Evolutionary conservation across 1,284 basidiomycete genomes (phyloP), one percentile per base, ranked within the genome.

Genomic region (Rugosomyces carneus): DNA sequence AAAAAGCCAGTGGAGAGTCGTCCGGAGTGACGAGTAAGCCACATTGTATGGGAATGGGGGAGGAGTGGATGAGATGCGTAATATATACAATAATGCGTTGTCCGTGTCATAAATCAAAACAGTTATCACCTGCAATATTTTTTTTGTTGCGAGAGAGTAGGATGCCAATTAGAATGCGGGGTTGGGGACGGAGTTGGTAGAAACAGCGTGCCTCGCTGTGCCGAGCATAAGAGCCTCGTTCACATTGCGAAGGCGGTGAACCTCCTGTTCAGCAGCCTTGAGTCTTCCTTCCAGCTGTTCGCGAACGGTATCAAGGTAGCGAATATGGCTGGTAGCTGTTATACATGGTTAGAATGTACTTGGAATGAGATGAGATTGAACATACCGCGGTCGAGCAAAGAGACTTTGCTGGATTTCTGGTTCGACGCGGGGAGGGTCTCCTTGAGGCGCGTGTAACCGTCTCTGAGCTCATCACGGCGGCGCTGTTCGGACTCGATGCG

Each of bases 331-430:
- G 50, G 84, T 86, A 37, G 86, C 85, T 79, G 52, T 23, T 16
- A 20, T 3, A 39, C 16, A 26, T 53, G 48, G 26, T 49, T 49
- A 29, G 42, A 46, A n/a, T n/a, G n/a, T n/a, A n/a, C n/a, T n/a
- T n/a, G n/a, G 37, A 32, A 32, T 29, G 16, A 26, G 27, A 35
- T 53, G 36, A 40, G 44, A n/a, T 7, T 23, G n/a, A n/a, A 73
- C 80, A 47, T 60, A 84, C 83, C 82, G 58, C 89, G 81, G 60
- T 93, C 89, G 57, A 93, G 78, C 48, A 93, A 71, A 50, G 80
- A 85, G 44, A 89, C 84, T 70, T 93, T 93, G 76, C 84, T 89
- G 13, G 83, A 81, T 72, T 91, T 88, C 75, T 92, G 89, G 71
- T 88, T 89, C 40, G 84, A 86, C 45, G 81, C 71, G 19, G 90